A percentile compares a stretch with the other conserved stretches of the same genome.
Evolutionary conservation across 2,329 filamentous ascomycete genomes (phyloP).

Genomic region (Zymoseptoria brevis): DNA sequence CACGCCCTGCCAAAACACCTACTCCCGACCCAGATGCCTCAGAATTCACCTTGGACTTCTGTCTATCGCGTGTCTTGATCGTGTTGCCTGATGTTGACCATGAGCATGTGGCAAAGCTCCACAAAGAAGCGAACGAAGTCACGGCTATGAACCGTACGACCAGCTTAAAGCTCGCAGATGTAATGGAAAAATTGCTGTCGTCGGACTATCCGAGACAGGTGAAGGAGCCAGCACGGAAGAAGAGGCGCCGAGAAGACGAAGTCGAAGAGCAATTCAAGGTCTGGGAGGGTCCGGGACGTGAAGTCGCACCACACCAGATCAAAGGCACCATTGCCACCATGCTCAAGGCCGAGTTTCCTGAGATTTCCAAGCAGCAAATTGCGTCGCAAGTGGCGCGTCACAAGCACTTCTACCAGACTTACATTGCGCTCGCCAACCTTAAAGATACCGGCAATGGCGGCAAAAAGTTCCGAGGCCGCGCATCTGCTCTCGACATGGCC

Average conservation of each 20-base stretch:
- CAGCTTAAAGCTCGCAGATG: slow-evolving; percentile 17
- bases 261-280: slow-evolving; percentile 14
- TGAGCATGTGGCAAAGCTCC: slow-evolving; percentile 24
- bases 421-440: slow-evolving; percentile 26
- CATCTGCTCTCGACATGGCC: slow-evolving; percentile 7
- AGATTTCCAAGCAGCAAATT: slow-evolving; percentile 32
- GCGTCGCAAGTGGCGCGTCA: slow-evolving; percentile 21
- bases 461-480: slow-evolving; percentile 14
- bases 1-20: neutral
- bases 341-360: slow-evolving; percentile 37
- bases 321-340: slow-evolving; percentile 19
- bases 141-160: slow-evolving; percentile 8
- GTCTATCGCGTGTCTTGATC: slow-evolving; percentile 23
- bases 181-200: slow-evolving; percentile 25
- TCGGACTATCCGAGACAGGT: slow-evolving; percentile 25
- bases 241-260: slow-evolving; percentile 23
- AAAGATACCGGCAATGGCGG: slow-evolving; percentile 13
- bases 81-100: slow-evolving; percentile 30
- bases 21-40: neutral
- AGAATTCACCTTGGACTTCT: slow-evolving; percentile 17
- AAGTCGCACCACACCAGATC: slow-evolving; percentile 3
- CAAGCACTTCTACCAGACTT: slow-evolving; percentile 34
- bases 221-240: slow-evolving; percentile 22
- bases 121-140: slow-evolving; percentile 10
- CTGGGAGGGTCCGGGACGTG: slow-evolving; percentile 20